A percentile compares a stretch with the other conserved stretches of the same genome.
Conservation (phyloP, 805 yeast species). For the Candida morakotiae region DNA sequence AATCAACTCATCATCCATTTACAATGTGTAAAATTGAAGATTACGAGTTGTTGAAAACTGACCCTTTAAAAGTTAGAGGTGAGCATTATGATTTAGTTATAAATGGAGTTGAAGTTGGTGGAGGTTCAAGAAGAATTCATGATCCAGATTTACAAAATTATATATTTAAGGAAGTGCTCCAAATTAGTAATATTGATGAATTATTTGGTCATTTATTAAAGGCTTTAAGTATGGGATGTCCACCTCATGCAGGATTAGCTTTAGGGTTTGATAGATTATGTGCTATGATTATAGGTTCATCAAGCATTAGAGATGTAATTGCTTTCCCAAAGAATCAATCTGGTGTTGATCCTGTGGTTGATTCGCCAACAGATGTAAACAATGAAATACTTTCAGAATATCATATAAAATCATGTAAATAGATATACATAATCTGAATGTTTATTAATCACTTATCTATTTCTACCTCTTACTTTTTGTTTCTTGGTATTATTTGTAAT, state of each 20-base stretch:
- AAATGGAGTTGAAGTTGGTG: conserved; percentile 95
- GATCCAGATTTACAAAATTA: conserved; percentile 74
- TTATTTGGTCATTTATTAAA: conserved; percentile 82
- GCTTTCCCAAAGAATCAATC: conserved; percentile 93
- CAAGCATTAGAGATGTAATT: conserved; percentile 84
- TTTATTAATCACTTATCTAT: conserved; percentile 5
- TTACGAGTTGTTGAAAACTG: conserved; percentile 47
- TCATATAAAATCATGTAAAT: conserved; percentile 26
- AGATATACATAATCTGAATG: neutral
- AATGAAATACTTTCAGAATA: conserved; percentile 52
- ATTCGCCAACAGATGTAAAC: conserved; percentile 70
- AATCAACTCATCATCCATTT: conserved; percentile 94
- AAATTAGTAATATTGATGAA: conserved; percentile 52
- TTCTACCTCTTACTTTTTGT: conserved; percentile 16
- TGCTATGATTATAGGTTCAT: conserved; percentile 78
- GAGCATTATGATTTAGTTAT: conserved; percentile 92
- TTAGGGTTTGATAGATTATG: conserved; percentile 91
- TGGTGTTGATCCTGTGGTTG: conserved; percentile 86
- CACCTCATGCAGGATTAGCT: conserved; percentile 98
- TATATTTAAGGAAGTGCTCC: conserved; percentile 62
- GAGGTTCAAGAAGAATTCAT: conserved; percentile 94
- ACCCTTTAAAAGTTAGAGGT: conserved; percentile 69
- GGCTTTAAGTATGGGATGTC: conserved; percentile 88
- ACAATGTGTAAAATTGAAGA: conserved; percentile 83
- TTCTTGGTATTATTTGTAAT: conserved; percentile 8